Base-by-base conservation (phyloP, 2,329 filamentous ascomycete genomes). In the Paracoccidioides lutzii region DNA sequence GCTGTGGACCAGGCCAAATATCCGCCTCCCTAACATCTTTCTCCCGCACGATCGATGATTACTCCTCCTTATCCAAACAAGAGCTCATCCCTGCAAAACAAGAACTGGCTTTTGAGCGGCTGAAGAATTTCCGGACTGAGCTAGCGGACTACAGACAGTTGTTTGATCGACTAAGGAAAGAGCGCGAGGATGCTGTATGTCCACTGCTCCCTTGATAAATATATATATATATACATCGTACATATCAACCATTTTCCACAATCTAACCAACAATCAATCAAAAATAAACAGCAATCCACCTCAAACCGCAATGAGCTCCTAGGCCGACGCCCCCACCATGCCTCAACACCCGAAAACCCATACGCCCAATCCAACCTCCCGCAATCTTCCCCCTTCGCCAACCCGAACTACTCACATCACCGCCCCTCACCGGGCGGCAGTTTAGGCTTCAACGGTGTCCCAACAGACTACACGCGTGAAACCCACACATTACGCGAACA, bases 51-150 rank as follows among this genome's bases (percentile, higher is more conserved):
- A 79, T 98, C 61, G 90, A 96, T 73, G 90, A 96, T 68, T 98
- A 98, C 76, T 82, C 86, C 65, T 80, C 81, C 55, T 82, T 95
- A 35, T 86, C 90, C 0, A 87, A 88, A 61, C 87, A 91, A 65
- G 93, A 98, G 71, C 82, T 95, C 37, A 90, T 95, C 56, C 81
- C 87, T 4, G 85, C 88, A 58, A 98, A 97, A 73, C 88, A 95
- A 63, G 85, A 93, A 58, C 95, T 97, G 67, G 93, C 91, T 0
- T 78, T 82, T 60, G 89, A 94, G 67, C 82, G 93, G 46, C 79
- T 95, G 57, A 87, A 87, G 70, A 88, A 83, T 64, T 98, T 98
- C 73, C 84, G 88, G 57, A 72, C 79, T 45, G 91, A 97, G 67
- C 80, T 97, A 2, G 74, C 83, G 52, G 88, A 90, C 55, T 95